A percentile compares a stretch with the other conserved stretches of the same genome.
These are phyloP conservation scores for Striga asiatica DNA, from an alignment of 257 asterid genomes.

Conservation along the genomic window DNA sequence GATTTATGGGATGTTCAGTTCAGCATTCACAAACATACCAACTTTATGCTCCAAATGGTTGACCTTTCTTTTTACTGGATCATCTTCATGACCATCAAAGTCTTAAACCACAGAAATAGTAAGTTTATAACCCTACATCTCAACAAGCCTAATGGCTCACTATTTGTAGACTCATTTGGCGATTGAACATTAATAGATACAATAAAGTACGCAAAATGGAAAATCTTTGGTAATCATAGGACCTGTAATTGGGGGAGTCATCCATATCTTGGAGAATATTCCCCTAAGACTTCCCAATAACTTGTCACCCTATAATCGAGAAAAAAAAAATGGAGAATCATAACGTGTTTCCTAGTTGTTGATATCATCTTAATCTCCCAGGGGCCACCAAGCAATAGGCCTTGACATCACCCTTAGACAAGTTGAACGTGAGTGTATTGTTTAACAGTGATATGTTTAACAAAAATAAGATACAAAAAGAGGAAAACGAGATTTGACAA, in stretches of 20 bases:
- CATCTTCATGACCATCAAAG: conserved; percentile 38
- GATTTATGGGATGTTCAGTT: not conserved
- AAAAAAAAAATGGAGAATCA: not conserved
- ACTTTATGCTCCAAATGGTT: conserved; percentile 90
- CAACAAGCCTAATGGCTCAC: conserved; percentile 6
- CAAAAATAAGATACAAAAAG: no score
- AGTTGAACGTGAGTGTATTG: no score
- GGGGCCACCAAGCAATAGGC: no score
- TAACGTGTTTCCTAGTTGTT: not conserved
- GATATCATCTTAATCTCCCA: no score
- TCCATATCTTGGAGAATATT: conserved; percentile 85
- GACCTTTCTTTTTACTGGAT: conserved; percentile 56
- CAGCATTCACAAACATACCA: conserved; percentile 34
- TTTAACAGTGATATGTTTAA: no score
- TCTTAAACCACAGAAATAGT: conserved; percentile 12
- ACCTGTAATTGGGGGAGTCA: conserved; percentile 56
- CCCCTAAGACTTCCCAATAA: conserved; percentile 97
- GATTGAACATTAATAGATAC: not conserved
- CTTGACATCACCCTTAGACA: no score
- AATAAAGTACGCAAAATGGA: conserved; percentile 5
- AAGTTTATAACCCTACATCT: conserved; percentile 6
- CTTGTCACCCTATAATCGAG: conserved; percentile 74
- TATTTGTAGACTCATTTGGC: conserved; percentile 9
- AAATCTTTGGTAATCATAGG: conserved; percentile 53
- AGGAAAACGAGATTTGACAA: no score